phyloP scores from a whole-genome alignment of 495 filamentous ascomycete species.

The Ascobolus immersus region DNA sequence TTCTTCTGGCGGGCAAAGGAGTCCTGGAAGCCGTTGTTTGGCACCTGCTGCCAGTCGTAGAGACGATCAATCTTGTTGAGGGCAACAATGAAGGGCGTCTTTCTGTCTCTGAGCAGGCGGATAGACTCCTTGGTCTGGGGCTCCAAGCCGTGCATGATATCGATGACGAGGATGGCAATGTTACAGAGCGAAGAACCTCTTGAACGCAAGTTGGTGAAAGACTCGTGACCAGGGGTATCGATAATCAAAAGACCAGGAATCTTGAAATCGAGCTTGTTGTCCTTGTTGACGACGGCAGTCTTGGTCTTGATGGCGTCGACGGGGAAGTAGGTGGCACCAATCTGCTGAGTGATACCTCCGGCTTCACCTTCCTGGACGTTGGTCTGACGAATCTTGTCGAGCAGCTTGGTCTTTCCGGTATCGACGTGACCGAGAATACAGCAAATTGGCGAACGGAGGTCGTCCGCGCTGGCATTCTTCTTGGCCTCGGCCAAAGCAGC shows the following conservation, averaged over 20 bases:
- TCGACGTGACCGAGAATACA: constrained; percentile 99
- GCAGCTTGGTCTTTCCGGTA: constrained; percentile 95
- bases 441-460: constrained; percentile 93
- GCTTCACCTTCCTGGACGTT: constrained; percentile 99
- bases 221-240: constrained; percentile 98
- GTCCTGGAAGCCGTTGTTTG: constrained; percentile 94
- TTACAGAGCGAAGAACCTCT: constrained; percentile 95
- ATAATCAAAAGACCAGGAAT: constrained; percentile 92
- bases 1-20: constrained; percentile 75
- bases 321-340: constrained; percentile 98
- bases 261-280: constrained; percentile 84
- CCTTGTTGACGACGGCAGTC: constrained; percentile 75
- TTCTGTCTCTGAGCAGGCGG: constrained; percentile 70
- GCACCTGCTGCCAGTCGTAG: constrained; percentile 90
- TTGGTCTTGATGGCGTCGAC: constrained; percentile 79
- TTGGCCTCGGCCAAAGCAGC: constrained; percentile 75
- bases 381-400: constrained; percentile 96
- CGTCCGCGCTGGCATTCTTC: constrained; percentile 73
- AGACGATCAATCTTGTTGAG: constrained; percentile 99
- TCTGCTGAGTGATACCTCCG: constrained; percentile 98
- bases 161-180: constrained; percentile 95
- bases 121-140: constrained; percentile 96
- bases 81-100: constrained; percentile 95
- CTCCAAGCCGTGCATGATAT: constrained; percentile 99
- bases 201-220: constrained; percentile 91